Percentiles rank a stretch among this genome's conserved stretches.
phyloP scores from a whole-genome alignment of 176 grass and related monocot species.

The Avena eriantha region DNA sequence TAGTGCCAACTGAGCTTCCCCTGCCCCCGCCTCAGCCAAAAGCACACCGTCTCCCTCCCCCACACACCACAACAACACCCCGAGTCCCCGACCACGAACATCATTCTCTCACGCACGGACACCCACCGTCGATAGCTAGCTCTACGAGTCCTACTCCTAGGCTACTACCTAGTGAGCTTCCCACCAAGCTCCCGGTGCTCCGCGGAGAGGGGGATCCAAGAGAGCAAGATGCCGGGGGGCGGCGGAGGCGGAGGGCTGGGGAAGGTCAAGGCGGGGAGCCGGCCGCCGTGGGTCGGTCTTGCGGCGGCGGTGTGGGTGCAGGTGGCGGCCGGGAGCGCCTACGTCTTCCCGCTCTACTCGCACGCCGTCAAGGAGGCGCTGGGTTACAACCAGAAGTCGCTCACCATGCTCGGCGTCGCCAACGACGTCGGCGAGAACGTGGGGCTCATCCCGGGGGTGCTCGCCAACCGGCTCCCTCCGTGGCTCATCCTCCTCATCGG shows the following conservation, averaged over 20 bases:
- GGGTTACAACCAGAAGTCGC: constrained; percentile 66
- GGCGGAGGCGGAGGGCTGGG: constrained; percentile 25
- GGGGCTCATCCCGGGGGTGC: constrained; percentile 67
- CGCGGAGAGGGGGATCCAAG: neutral
- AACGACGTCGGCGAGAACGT: constrained; percentile 96
- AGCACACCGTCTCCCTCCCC: neutral
- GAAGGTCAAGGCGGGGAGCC: constrained; percentile 71
- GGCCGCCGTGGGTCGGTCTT: constrained; percentile 93
- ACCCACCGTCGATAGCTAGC: neutral
- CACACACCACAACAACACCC: neutral
- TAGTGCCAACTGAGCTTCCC: neutral
- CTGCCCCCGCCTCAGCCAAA: neutral
- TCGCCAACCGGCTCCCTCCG: constrained; percentile 72
- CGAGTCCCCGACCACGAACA: neutral
- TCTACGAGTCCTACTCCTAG: neutral
- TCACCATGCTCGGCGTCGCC: constrained; percentile 92
- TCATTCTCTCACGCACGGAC: neutral
- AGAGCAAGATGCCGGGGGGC: constrained; percentile 22
- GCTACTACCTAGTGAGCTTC: neutral
- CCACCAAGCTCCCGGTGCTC: too few species aligned
- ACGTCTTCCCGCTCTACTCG: constrained; percentile 93
- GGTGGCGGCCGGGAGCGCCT: constrained; percentile 83
- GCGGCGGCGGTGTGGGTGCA: constrained; percentile 90
- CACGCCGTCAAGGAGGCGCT: constrained; percentile 68
- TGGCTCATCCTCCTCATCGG: constrained; percentile 83